These are phyloP conservation scores for Neotropicomus parvogracilis DNA, from an alignment of 1,284 basidiomycete genomes.

Conservation along the genomic window DNA sequence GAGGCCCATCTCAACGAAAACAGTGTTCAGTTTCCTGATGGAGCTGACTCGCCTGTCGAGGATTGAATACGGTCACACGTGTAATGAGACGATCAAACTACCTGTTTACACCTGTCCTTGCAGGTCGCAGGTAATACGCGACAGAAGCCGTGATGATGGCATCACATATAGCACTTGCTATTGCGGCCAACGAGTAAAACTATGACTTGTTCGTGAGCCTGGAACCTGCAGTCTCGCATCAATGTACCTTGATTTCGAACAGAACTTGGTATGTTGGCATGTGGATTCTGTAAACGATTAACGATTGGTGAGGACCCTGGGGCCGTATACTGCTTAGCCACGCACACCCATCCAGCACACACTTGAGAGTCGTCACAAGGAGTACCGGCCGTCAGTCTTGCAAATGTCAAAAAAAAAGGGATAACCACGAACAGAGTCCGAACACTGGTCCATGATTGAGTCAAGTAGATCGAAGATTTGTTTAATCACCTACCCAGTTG, in stretches of 20 bases:
- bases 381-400: background rate
- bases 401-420: background rate
- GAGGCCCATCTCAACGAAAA: slow-evolving; percentile 29
- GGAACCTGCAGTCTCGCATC: background rate
- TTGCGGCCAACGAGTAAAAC: too few species aligned
- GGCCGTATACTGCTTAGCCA: too few species aligned
- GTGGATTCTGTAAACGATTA: slow-evolving; percentile 9
- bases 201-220: background rate
- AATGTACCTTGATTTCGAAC: too few species aligned
- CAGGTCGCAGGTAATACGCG: slow-evolving; percentile 20
- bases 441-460: slow-evolving; percentile 8
- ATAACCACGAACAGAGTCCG: slow-evolving; percentile 17
- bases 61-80: too few species aligned
- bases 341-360: slow-evolving; percentile 3
- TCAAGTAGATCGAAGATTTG: background rate
- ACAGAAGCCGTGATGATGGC: too few species aligned
- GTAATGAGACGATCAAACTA: background rate
- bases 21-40: slow-evolving; percentile 13
- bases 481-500: slow-evolving; percentile 16
- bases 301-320: too few species aligned
- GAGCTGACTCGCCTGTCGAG: too few species aligned
- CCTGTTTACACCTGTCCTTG: slow-evolving; percentile 15
- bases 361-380: slow-evolving; percentile 4
- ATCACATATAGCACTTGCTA: too few species aligned
- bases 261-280: too few species aligned